These are phyloP conservation scores for Penicillium griseofulvum DNA, from an alignment of 2,329 filamentous ascomycete species.

Conservation along the genomic window DNA sequence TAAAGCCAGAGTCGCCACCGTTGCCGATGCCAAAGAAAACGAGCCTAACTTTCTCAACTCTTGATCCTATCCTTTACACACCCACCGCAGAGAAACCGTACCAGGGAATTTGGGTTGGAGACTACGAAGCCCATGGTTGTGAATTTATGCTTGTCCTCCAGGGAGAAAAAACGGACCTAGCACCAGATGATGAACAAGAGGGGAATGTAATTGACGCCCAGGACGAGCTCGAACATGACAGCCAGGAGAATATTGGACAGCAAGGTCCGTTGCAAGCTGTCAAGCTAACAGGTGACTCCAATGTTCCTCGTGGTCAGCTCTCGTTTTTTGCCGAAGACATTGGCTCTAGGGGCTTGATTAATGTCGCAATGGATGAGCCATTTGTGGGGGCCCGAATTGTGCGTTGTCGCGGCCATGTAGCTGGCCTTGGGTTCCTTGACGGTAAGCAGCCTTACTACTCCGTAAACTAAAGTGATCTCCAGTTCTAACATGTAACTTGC, in stretches of 20 bases:
- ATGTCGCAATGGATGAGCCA: slow-evolving; percentile 61
- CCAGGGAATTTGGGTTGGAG: slow-evolving; percentile 88
- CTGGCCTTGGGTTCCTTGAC: slow-evolving; percentile 65
- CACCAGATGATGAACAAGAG: not conserved
- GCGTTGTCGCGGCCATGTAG: slow-evolving; percentile 72
- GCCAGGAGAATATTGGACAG: slow-evolving; percentile 52
- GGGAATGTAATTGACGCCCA: not conserved
- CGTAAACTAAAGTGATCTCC: rapidly evolving
- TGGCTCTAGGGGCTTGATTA: slow-evolving; percentile 61
- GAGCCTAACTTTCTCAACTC: slow-evolving; percentile 65
- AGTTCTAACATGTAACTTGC: slow-evolving; percentile 13
- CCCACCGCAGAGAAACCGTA: slow-evolving; percentile 78
- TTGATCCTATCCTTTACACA: slow-evolving; percentile 73
- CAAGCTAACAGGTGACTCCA: slow-evolving; percentile 88
- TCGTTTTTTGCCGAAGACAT: slow-evolving; percentile 81
- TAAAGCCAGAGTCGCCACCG: slow-evolving; percentile 56
- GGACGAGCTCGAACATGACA: slow-evolving; percentile 37
- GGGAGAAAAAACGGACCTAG: slow-evolving; percentile 47
- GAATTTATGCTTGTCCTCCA: slow-evolving; percentile 86
- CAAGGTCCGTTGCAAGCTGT: slow-evolving; percentile 73
- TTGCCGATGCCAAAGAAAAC: slow-evolving; percentile 42
- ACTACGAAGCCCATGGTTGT: slow-evolving; percentile 83
- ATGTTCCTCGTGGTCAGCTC: slow-evolving; percentile 81
- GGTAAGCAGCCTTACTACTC: slow-evolving; percentile 58
- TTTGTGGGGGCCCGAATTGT: slow-evolving; percentile 77